Percentiles rank a stretch among this genome's conserved stretches.
phyloP scores from a whole-genome alignment of 805 yeast species.

The Starmerella cellae region DNA sequence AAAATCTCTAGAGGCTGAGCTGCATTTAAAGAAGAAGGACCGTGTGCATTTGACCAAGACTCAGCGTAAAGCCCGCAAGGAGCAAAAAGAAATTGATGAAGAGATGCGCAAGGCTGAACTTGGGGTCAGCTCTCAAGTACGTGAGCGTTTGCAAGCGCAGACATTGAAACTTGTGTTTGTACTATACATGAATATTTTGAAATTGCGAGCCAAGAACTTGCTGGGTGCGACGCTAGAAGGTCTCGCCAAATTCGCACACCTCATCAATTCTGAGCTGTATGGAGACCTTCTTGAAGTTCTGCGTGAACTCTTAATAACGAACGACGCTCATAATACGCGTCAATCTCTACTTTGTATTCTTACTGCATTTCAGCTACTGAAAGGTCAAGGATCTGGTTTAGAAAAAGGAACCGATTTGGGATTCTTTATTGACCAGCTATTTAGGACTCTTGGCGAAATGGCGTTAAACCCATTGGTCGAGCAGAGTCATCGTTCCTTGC shows the following conservation, averaged over 20 bases:
- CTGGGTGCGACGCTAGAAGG: slow-evolving; percentile 89
- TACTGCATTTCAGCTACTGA: slow-evolving; percentile 76
- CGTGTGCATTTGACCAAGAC: slow-evolving; percentile 83
- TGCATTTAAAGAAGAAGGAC: slow-evolving; percentile 66
- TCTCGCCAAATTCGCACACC: slow-evolving; percentile 73
- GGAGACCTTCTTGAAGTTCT: slow-evolving; percentile 88
- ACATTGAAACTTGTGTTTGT: slow-evolving; percentile 60
- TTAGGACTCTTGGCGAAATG: slow-evolving; percentile 51
- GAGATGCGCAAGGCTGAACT: slow-evolving; percentile 81
- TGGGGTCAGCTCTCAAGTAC: slow-evolving; percentile 72
- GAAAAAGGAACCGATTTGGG: slow-evolving; percentile 69
- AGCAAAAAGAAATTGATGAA: slow-evolving; percentile 72
- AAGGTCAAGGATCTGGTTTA: slow-evolving; percentile 42
- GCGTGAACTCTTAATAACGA: slow-evolving; percentile 57
- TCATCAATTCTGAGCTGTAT: slow-evolving; percentile 81
- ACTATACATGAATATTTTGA: slow-evolving; percentile 65
- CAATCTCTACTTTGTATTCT: slow-evolving; percentile 70
- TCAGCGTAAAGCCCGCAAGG: slow-evolving; percentile 77
- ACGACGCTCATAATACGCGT: slow-evolving; percentile 39
- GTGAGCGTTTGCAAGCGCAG: slow-evolving; percentile 75
- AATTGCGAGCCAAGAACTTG: slow-evolving; percentile 45
- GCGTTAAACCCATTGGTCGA: slow-evolving; percentile 75
- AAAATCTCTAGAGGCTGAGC: slow-evolving; percentile 24
- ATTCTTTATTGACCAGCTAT: slow-evolving; percentile 63
- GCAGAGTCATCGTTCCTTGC: slow-evolving; percentile 64